Base-by-base conservation (phyloP, 805 yeast species). In the Saturnispora sekii region DNA sequence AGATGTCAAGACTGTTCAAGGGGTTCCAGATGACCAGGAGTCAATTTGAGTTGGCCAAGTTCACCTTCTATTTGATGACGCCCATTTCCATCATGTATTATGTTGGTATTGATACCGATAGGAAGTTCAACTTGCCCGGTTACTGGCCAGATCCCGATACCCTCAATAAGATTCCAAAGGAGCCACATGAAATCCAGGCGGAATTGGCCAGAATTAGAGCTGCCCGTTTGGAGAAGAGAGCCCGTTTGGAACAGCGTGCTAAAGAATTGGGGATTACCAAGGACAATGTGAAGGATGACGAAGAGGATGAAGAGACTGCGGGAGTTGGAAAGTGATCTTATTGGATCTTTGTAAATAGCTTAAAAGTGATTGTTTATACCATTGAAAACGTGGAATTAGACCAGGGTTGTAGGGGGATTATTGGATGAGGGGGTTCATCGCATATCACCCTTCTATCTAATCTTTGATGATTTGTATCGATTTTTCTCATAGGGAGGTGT, bases 81-180 rank as follows among this genome's bases (percentile, higher is more conserved):
- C 97, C 97, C 0, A 84, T 89, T 39, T 73, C 77, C n/a, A 83
- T 87, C 57, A 89, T 89, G 97, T 82, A 86, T 64, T 89, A 83
- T 55, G 89, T 87, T 38, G 97, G 97, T 59, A 74, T 83, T 34
- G 89, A 89, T 55, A 83, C 97, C 1, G 95, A 89, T 62, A 76
- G 72, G 55, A 89, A 87, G 67, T 79, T 89, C 62, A 85, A 87
- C 58, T 80, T 88, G 40, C 94, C 95, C 8, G 96, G 96, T 16
- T 89, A 86, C 65, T 88, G 96, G 95, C 97, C 97, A 3, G 97
- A 88, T 61, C 96, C 96, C 35, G 83, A 84, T 35, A 83, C 96
- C 2, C 71, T 87, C 53, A 88, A 89, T 60, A 82, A 85, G 64
- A 81, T 89, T 32, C 97, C 97, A 3, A 89, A 88, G 57, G 96